phyloP scores from a whole-genome alignment of 2,329 filamentous ascomycete species.

The Penicillium italicum region DNA sequence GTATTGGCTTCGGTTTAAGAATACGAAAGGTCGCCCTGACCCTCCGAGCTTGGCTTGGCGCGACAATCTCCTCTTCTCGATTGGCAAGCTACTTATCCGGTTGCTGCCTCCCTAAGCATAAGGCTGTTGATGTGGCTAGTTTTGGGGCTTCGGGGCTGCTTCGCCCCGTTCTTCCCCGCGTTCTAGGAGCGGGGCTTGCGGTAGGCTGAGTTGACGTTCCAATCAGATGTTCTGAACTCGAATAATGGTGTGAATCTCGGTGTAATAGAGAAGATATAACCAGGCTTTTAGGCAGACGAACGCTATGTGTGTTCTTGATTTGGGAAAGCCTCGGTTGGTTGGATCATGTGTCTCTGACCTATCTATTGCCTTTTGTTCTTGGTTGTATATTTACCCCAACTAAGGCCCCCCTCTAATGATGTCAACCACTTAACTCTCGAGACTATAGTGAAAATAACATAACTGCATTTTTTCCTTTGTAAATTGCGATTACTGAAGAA shows the following conservation, averaged over 20 bases:
- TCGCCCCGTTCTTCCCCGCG: not conserved
- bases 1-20: constrained; percentile 12
- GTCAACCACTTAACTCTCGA: not conserved
- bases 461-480: not conserved
- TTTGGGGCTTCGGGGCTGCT: not conserved
- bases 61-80: constrained; percentile 15
- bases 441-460: not conserved
- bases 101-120: not conserved
- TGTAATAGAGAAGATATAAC: not conserved
- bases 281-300: not conserved
- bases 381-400: not conserved
- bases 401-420: not conserved
- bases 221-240: not conserved
- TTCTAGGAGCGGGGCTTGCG: not conserved
- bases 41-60: constrained; percentile 15
- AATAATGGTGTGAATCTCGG: not conserved
- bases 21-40: constrained; percentile 9
- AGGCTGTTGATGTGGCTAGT: not conserved
- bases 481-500: not conserved
- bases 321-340: not conserved
- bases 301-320: not conserved
- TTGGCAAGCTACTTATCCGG: constrained; percentile 7
- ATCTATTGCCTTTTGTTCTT: not conserved
- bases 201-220: not conserved
- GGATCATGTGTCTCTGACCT: not conserved